A percentile compares a stretch with the other conserved stretches of the same genome.
These are phyloP conservation scores for Penicillium lividum DNA, from an alignment of 495 filamentous ascomycete species.

Conservation along the genomic window DNA sequence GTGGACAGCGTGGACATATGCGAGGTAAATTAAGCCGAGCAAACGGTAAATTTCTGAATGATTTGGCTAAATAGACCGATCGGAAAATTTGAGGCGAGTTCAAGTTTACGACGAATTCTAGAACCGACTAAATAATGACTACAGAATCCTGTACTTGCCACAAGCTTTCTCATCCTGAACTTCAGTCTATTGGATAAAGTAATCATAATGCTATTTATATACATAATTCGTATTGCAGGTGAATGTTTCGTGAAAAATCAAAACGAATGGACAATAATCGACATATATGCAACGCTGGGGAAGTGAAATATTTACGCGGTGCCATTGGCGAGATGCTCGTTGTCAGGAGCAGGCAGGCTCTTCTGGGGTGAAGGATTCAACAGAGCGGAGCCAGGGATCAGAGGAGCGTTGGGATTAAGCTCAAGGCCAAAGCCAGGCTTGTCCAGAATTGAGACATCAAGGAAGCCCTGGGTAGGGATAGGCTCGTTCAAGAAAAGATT, in stretches of 20 bases:
- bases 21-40: neutral
- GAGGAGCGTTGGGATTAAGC: slow-evolving; percentile 73
- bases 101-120: neutral
- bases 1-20: neutral
- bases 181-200: slow-evolving; percentile 21
- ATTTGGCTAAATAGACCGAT: neutral
- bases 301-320: slow-evolving; percentile 13
- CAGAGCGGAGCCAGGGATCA: slow-evolving; percentile 72
- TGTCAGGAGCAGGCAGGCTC: slow-evolving; percentile 49
- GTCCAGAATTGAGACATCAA: slow-evolving; percentile 76
- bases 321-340: slow-evolving; percentile 30
- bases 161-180: slow-evolving; percentile 11
- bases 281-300: slow-evolving; percentile 8
- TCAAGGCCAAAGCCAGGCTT: slow-evolving; percentile 91
- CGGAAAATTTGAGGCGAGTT: neutral
- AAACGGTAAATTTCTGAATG: neutral
- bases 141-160: neutral
- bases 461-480: slow-evolving; percentile 77
- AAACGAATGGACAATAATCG: slow-evolving; percentile 9
- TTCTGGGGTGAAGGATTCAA: slow-evolving; percentile 71
- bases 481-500: slow-evolving; percentile 90
- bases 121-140: neutral
- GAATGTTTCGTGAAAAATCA: slow-evolving; percentile 10
- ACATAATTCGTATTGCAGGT: slow-evolving; percentile 12
- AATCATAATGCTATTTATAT: slow-evolving; percentile 17